Evolutionary conservation across 805 yeast genomes (phyloP).

Genomic region (Candida arabinofermentans): DNA sequence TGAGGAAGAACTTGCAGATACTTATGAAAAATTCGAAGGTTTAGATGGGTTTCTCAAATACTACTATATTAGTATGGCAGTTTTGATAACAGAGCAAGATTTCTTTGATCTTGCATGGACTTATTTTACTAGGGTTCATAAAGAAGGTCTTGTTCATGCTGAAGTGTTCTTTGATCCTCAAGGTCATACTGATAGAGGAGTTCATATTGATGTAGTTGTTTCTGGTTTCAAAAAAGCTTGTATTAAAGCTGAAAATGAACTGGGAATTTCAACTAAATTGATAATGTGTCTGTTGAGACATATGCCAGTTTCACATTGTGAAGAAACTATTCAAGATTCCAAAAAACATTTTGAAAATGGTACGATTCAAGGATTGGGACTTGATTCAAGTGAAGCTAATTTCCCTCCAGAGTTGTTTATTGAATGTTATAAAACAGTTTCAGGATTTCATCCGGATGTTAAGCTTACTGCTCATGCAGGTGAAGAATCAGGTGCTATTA

Average conservation of each 20-base stretch:
- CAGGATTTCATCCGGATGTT: slow-evolving; percentile 45
- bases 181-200: slow-evolving; percentile 69
- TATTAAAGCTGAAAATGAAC: slow-evolving; percentile 51
- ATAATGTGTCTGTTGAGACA: slow-evolving; percentile 84
- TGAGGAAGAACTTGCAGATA: slow-evolving; percentile 50
- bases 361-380: slow-evolving; percentile 67
- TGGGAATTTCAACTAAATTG: slow-evolving; percentile 63
- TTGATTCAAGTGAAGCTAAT: slow-evolving; percentile 75
- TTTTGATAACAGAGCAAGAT: slow-evolving; percentile 62
- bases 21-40: slow-evolving; percentile 60
- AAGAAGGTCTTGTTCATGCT: slow-evolving; percentile 62
- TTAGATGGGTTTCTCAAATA: slow-evolving; percentile 75
- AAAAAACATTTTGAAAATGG: slow-evolving; percentile 48
- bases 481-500: slow-evolving; percentile 81
- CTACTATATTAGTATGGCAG: slow-evolving; percentile 79
- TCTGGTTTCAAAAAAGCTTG: slow-evolving; percentile 67
- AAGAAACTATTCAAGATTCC: slow-evolving; percentile 54
- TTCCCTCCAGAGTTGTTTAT: slow-evolving; percentile 69
- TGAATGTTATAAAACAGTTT: slow-evolving; percentile 55
- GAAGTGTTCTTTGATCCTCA: slow-evolving; percentile 86
- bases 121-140: slow-evolving; percentile 55
- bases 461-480: slow-evolving; percentile 85
- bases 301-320: slow-evolving; percentile 55
- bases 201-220: slow-evolving; percentile 56
- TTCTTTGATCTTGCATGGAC: slow-evolving; percentile 73